A percentile compares a stretch with the other conserved stretches of the same genome.
phyloP scores from a whole-genome alignment of 1,284 basidiomycete species.

The Termitomyces sp. region DNA sequence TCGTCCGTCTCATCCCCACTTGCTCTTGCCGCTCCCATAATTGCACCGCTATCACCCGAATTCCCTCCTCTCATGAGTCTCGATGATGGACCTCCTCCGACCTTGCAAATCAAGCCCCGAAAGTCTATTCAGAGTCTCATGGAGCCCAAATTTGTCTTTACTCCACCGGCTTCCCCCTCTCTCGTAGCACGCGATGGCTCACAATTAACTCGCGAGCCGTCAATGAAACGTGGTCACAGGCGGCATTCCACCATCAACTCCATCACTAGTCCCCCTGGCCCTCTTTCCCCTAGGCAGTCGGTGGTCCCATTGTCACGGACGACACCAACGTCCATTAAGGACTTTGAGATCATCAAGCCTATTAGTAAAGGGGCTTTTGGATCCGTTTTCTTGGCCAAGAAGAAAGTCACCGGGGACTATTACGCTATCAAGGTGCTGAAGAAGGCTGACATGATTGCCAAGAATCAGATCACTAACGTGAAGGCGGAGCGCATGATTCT shows the following conservation, averaged over 20 bases:
- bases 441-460: conserved; percentile 99
- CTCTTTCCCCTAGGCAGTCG: conserved; percentile 86
- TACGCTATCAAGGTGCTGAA: conserved; percentile 99
- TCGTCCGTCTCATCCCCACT: conserved; percentile 81
- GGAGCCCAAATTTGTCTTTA: conserved; percentile 62
- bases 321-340: conserved; percentile 91
- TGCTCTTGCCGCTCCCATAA: conserved; percentile 74
- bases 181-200: conserved; percentile 54
- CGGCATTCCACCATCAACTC: conserved; percentile 72
- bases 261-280: conserved; percentile 57
- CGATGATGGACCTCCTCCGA: conserved; percentile 22
- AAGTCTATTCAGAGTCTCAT: conserved; percentile 62
- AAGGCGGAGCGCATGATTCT: conserved; percentile 99
- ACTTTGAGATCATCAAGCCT: conserved; percentile 99
- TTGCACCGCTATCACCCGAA: conserved; percentile 63
- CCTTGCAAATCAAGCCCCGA: conserved; percentile 45
- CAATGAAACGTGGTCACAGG: conserved; percentile 52
- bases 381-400: conserved; percentile 96
- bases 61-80: conserved; percentile 25
- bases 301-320: conserved; percentile 75
- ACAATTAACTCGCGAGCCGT: conserved; percentile 40
- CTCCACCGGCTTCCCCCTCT: conserved; percentile 72
- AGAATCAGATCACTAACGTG: conserved; percentile 99
- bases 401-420: conserved; percentile 97
- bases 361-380: conserved; percentile 99